Conservation (phyloP, 139 green algal species). For the Ulvella scutata region DNA sequence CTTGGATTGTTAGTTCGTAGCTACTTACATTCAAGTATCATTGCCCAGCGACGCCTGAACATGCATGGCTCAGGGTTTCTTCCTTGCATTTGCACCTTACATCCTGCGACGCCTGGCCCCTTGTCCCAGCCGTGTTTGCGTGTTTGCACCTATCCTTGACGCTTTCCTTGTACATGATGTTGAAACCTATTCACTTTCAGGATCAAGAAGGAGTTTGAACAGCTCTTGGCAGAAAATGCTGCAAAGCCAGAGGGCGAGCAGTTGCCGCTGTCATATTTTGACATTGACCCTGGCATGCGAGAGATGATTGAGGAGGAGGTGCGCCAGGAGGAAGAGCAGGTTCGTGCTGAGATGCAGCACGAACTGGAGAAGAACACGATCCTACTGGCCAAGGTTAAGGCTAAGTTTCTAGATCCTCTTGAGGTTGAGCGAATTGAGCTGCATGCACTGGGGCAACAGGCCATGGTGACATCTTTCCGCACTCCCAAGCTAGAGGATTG, state of each 20-base stretch:
- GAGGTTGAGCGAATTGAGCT: constrained; percentile 45
- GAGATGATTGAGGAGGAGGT: constrained; percentile 16
- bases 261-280: constrained; percentile 20
- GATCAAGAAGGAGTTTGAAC: constrained; percentile 22
- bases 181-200: too few relatives aligned
- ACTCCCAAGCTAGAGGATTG: constrained; percentile 18
- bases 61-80: neutral
- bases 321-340: constrained; percentile 13
- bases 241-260: constrained; percentile 21
- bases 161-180: too few relatives aligned
- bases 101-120: too few relatives aligned
- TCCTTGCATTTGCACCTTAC: too few relatives aligned
- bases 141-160: too few relatives aligned
- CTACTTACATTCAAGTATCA: too few relatives aligned
- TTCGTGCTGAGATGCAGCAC: constrained; percentile 38
- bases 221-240: constrained; percentile 37
- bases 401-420: constrained; percentile 37
- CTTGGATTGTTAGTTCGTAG: too few relatives aligned
- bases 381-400: constrained; percentile 38
- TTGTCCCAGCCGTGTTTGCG: too few relatives aligned
- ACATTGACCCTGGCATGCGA: constrained; percentile 36
- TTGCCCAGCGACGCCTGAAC: too few relatives aligned
- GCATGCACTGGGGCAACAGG: constrained; percentile 18
- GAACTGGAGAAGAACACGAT: constrained; percentile 41
- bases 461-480: constrained; percentile 28